phyloP scores from a whole-genome alignment of 768 basidiomycete genomes.

The Pisolithus sp. region DNA sequence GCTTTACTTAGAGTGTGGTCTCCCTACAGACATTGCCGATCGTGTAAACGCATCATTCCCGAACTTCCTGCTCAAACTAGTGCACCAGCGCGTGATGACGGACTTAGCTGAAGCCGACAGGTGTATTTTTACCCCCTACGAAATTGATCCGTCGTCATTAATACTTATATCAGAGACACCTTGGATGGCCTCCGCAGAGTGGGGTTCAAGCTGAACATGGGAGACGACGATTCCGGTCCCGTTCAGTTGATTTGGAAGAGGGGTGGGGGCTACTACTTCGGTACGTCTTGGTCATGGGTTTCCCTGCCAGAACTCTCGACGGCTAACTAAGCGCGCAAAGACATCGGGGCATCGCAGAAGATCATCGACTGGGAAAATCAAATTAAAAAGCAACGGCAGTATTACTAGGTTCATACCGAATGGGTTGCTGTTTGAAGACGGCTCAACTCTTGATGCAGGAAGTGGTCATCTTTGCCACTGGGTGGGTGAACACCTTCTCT shows the following conservation, averaged over 20 bases:
- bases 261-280: slow-evolving; percentile 58
- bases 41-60: slow-evolving; percentile 42
- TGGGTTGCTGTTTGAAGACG: slow-evolving; percentile 44
- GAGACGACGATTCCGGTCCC: slow-evolving; percentile 48
- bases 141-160: neutral
- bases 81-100: slow-evolving; percentile 28
- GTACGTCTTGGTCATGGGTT: slow-evolving; percentile 24
- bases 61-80: slow-evolving; percentile 10
- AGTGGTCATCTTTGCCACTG: slow-evolving; percentile 55
- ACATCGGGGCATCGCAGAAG: slow-evolving; percentile 53
- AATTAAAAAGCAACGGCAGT: slow-evolving; percentile 55
- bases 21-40: slow-evolving; percentile 42
- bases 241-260: slow-evolving; percentile 40
- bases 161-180: slow-evolving; percentile 26
- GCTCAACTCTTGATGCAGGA: slow-evolving; percentile 43
- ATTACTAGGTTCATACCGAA: slow-evolving; percentile 39
- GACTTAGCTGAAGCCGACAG: slow-evolving; percentile 46
- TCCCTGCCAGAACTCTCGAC: neutral
- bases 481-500: slow-evolving; percentile 27
- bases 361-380: slow-evolving; percentile 66
- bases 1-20: slow-evolving; percentile 37
- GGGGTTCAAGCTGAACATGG: slow-evolving; percentile 53
- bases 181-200: slow-evolving; percentile 43
- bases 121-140: slow-evolving; percentile 27
- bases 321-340: slow-evolving; percentile 20